These are phyloP conservation scores for Cyberlindnera bimundalis DNA, from an alignment of 805 yeast species.

Conservation along the genomic window DNA sequence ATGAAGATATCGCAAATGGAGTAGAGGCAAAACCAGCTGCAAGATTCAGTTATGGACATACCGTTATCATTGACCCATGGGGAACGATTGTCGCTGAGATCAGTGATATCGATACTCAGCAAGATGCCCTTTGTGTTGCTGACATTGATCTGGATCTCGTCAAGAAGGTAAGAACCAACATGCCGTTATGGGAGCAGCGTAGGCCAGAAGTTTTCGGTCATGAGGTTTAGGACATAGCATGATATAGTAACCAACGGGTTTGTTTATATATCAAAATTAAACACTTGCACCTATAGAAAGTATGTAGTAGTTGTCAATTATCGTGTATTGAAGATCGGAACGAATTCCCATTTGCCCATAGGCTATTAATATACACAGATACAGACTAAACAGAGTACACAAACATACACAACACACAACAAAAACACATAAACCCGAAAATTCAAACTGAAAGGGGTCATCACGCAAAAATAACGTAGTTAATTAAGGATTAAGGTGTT, in stretches of 20 bases:
- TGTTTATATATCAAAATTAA: too few species aligned
- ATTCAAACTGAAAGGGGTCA: conserved; percentile 7
- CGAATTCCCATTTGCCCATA: too few species aligned
- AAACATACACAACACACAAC: conserved; percentile 4
- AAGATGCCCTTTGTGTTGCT: conserved; percentile 51
- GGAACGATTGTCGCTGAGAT: conserved; percentile 69
- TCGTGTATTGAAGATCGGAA: too few species aligned
- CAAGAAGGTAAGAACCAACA: conserved; percentile 51
- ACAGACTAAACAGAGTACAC: background rate
- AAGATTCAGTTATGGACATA: conserved; percentile 82
- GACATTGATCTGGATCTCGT: conserved; percentile 58
- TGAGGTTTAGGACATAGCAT: conserved; percentile 17
- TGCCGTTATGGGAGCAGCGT: conserved; percentile 79
- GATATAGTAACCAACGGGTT: too few species aligned
- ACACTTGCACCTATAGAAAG: too few species aligned
- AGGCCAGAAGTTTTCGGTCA: conserved; percentile 51
- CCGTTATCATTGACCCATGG: conserved; percentile 89
- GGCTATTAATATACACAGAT: too few species aligned
- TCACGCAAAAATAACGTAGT: conserved; percentile 5
- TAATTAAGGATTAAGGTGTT: background rate
- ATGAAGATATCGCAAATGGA: conserved; percentile 29
- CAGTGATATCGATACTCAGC: conserved; percentile 39
- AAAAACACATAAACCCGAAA: background rate
- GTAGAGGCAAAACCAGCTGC: conserved; percentile 22
- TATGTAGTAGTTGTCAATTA: too few species aligned